Conservation (phyloP, 73 alveolate genomes). For the Symbiodinium pilosum region DNA sequence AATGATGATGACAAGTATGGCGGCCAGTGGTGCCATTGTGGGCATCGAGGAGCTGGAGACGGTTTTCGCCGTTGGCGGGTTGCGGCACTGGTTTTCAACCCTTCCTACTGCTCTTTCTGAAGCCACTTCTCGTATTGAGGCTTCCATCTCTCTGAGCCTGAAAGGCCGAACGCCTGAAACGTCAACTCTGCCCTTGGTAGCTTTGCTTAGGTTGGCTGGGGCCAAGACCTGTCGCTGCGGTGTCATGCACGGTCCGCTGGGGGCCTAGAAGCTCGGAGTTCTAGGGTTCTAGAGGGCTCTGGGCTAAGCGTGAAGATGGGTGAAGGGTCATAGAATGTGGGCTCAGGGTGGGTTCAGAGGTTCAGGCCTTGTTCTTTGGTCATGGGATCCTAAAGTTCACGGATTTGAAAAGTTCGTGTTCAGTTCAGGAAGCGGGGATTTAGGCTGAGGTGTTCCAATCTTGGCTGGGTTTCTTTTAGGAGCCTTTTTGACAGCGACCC, state of each 20-base stretch:
- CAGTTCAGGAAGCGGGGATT: too few species aligned
- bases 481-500: too few species aligned
- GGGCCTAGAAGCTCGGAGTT: neutral
- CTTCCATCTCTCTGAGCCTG: neutral
- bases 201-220: slow-evolving; percentile 63
- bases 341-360: neutral
- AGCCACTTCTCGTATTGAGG: neutral
- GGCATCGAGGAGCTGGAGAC: too few species aligned
- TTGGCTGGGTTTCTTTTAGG: too few species aligned
- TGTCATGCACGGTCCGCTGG: slow-evolving; percentile 72
- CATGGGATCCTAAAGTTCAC: too few species aligned
- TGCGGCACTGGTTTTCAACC: too few species aligned
- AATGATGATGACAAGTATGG: too few species aligned
- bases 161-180: neutral
- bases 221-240: slow-evolving; percentile 74
- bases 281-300: neutral
- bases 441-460: too few species aligned
- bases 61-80: too few species aligned
- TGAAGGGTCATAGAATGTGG: neutral
- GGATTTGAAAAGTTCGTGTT: too few species aligned
- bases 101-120: too few species aligned
- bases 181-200: neutral
- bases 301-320: neutral
- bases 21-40: too few species aligned
- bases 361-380: neutral